Percentiles rank a stretch among this genome's conserved stretches.
phyloP scores from a whole-genome alignment of 352 stramenopile species.

The Phytophthora nicotianae region DNA sequence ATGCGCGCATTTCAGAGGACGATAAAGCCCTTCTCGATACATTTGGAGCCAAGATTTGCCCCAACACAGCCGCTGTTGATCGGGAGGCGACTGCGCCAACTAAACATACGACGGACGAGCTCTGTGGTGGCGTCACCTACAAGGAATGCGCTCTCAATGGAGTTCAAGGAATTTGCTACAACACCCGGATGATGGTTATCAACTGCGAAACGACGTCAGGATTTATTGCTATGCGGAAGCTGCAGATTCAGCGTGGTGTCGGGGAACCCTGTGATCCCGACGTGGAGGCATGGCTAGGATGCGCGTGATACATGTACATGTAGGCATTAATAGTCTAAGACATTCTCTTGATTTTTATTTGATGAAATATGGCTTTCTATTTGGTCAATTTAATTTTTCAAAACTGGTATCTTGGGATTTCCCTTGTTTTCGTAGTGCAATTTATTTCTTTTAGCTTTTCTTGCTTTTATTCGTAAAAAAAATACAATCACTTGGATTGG shows the following conservation, averaged over 20 bases:
- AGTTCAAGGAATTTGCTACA: slow-evolving; percentile 45
- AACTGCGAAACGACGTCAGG: slow-evolving; percentile 24
- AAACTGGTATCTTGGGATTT: not conserved
- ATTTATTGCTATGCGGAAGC: slow-evolving; percentile 33
- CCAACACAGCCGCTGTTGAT: slow-evolving; percentile 7
- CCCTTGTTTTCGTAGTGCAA: too few species aligned
- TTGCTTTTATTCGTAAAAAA: too few species aligned
- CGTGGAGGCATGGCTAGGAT: slow-evolving; percentile 47
- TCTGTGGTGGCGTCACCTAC: slow-evolving; percentile 37
- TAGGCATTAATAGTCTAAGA: too few species aligned
- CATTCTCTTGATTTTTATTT: too few species aligned
- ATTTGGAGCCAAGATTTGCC: slow-evolving; percentile 15
- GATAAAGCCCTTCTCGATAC: slow-evolving; percentile 7
- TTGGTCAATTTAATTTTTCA: not conserved
- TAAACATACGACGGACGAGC: slow-evolving; percentile 33
- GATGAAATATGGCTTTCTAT: too few species aligned
- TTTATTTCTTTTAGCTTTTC: too few species aligned
- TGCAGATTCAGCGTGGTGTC: slow-evolving; percentile 40
- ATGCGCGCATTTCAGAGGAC: slow-evolving; percentile 15
- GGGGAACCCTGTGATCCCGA: slow-evolving; percentile 31
- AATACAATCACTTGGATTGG: too few species aligned
- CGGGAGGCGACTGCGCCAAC: slow-evolving; percentile 22
- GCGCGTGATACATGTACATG: slow-evolving; percentile 33
- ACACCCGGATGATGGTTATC: slow-evolving; percentile 41
- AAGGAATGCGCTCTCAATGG: slow-evolving; percentile 33